These are phyloP conservation scores for Cryphonectria japonica DNA, from an alignment of 2,329 filamentous ascomycete species.

Conservation along the genomic window DNA sequence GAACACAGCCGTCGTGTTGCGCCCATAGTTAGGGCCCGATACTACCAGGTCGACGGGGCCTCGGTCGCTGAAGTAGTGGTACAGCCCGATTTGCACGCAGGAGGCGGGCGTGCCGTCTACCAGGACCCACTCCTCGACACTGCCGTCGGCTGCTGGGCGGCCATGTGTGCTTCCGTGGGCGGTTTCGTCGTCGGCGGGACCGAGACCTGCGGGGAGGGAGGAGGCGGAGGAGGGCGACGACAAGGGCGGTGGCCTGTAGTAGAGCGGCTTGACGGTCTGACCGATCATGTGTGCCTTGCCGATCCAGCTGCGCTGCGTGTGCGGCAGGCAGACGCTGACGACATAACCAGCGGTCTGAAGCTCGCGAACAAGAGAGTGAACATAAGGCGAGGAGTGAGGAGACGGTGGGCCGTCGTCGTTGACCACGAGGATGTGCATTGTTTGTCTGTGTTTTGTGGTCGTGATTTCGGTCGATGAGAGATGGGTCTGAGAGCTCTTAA, in stretches of 20 bases:
- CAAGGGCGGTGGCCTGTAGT: constrained; percentile 67
- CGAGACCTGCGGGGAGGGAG: constrained; percentile 41
- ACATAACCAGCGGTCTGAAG: constrained; percentile 77
- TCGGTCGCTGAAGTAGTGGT: constrained; percentile 75
- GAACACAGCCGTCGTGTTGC: constrained; percentile 81
- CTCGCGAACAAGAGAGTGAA: constrained; percentile 72
- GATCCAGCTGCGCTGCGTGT: constrained; percentile 95
- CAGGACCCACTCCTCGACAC: constrained; percentile 77
- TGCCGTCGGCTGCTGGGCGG: constrained; percentile 54
- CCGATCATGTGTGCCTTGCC: constrained; percentile 97
- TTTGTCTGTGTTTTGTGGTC: neutral
- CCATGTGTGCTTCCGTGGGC: constrained; percentile 70
- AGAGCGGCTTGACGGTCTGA: constrained; percentile 79
- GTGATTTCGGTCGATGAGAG: neutral
- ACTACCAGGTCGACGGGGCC: constrained; percentile 77
- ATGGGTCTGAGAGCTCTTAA: neutral
- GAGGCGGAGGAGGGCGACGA: constrained; percentile 24
- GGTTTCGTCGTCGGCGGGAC: constrained; percentile 52
- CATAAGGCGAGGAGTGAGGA: constrained; percentile 76
- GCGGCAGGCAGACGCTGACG: constrained; percentile 90
- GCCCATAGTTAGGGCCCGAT: constrained; percentile 80
- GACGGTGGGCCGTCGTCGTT: constrained; percentile 86
- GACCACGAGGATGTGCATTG: constrained; percentile 67
- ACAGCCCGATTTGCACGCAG: constrained; percentile 80
- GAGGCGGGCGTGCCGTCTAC: constrained; percentile 81